Evolutionary conservation across 495 filamentous ascomycete species (phyloP).

Genomic region (Penicillium fimorum): DNA sequence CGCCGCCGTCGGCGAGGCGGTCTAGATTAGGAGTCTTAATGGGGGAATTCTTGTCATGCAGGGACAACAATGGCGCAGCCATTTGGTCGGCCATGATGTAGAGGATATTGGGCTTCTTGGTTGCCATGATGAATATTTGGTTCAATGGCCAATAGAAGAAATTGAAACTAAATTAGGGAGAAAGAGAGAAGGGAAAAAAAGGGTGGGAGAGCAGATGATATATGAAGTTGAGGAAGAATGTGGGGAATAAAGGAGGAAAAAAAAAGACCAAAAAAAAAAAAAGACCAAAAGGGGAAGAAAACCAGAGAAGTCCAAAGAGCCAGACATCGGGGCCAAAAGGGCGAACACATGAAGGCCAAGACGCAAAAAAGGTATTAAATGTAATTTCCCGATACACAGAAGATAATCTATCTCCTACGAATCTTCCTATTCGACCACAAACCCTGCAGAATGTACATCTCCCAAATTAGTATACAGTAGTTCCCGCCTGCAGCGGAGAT

Average conservation of each 20-base stretch:
- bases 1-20: conserved; percentile 69
- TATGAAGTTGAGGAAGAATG: conserved; percentile 18
- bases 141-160: conserved; percentile 1
- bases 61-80: conserved; percentile 77
- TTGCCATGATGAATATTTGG: conserved; percentile 52
- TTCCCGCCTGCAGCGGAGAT: conserved; percentile 29
- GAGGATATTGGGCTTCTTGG: conserved; percentile 67
- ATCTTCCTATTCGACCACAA: neutral
- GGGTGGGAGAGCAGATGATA: conserved; percentile 13
- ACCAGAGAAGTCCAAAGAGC: conserved; percentile 7
- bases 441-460: neutral
- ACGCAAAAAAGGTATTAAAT: conserved; percentile 10
- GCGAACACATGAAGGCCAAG: conserved; percentile 10
- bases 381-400: conserved; percentile 7
- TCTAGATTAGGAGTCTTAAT: conserved; percentile 88
- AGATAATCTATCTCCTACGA: neutral
- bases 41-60: conserved; percentile 74
- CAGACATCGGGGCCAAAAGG: neutral
- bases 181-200: conserved; percentile 4
- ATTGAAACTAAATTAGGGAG: neutral
- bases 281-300: conserved; percentile 7
- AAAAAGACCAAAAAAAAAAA: conserved; percentile 10
- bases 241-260: conserved; percentile 21
- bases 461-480: conserved; percentile 1
- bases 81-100: conserved; percentile 95